These are phyloP conservation scores for Ceratocystis harringtonii DNA, from an alignment of 2,329 filamentous ascomycete genomes.

Conservation along the genomic window DNA sequence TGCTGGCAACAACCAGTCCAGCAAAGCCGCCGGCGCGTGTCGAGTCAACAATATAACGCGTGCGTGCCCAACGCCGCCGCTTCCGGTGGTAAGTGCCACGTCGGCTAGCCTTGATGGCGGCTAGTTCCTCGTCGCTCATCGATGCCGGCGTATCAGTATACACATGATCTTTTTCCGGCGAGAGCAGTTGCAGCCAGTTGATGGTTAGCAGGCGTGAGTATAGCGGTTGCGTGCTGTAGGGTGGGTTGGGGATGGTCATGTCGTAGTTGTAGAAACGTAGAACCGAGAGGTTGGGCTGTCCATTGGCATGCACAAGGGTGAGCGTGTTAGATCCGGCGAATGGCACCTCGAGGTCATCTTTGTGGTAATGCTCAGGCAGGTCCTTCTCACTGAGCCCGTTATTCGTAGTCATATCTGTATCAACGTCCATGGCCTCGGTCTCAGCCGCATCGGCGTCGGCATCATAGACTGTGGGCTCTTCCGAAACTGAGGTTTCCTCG, in stretches of 20 bases:
- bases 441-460: background rate
- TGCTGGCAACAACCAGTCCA: constrained; percentile 65
- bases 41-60: constrained; percentile 56
- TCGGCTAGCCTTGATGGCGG: constrained; percentile 63
- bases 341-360: constrained; percentile 44
- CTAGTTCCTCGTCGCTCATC: constrained; percentile 45
- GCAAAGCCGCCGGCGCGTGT: constrained; percentile 64
- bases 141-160: constrained; percentile 52
- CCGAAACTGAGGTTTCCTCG: background rate
- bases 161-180: constrained; percentile 57
- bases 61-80: constrained; percentile 63
- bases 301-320: constrained; percentile 66
- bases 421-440: constrained; percentile 2
- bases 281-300: constrained; percentile 74
- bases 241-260: constrained; percentile 44
- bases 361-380: constrained; percentile 18
- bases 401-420: background rate
- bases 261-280: constrained; percentile 86
- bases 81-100: constrained; percentile 81
- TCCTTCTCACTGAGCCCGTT: background rate
- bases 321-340: constrained; percentile 59
- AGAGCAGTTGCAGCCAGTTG: constrained; percentile 81
- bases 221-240: constrained; percentile 56
- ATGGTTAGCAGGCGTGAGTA: constrained; percentile 66
- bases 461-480: background rate